A percentile compares a stretch with the other conserved stretches of the same genome.
Evolutionary conservation across 352 stramenopile species (phyloP).

Genomic region (Thalassiosira ordinaria): DNA sequence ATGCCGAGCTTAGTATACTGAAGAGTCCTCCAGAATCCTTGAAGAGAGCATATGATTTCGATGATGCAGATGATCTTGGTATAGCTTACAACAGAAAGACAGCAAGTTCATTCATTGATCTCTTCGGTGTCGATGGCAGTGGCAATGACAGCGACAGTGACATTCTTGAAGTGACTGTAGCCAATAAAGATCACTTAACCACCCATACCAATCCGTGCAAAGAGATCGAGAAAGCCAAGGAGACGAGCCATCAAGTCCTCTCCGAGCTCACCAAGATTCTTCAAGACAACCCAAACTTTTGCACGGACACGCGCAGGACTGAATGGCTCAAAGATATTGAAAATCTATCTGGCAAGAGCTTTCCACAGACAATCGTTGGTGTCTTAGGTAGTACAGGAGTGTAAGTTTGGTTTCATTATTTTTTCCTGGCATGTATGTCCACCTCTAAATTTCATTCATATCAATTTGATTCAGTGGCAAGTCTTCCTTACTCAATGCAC

Average conservation of each 20-base stretch:
- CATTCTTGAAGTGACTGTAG: background rate
- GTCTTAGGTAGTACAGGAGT: constrained; percentile 56
- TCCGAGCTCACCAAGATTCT: constrained; percentile 33
- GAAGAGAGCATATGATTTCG: too few relatives aligned
- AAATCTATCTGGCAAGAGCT: background rate
- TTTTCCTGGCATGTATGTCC: too few relatives aligned
- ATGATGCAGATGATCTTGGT: too few relatives aligned
- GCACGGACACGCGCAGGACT: constrained; percentile 20
- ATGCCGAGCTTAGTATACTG: too few relatives aligned
- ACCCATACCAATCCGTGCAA: background rate
- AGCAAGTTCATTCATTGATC: too few relatives aligned
- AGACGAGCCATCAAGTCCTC: constrained; percentile 26
- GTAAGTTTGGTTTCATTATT: constrained; percentile 16
- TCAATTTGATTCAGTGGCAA: constrained; percentile 31
- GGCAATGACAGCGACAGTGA: too few relatives aligned
- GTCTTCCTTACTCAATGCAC: constrained; percentile 47
- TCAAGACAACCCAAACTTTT: constrained; percentile 41
- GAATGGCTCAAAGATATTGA: constrained; percentile 49
- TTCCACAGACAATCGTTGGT: constrained; percentile 45
- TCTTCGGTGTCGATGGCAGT: too few relatives aligned
- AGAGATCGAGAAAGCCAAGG: background rate
- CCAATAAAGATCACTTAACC: background rate
- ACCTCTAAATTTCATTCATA: background rate
- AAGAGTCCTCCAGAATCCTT: too few relatives aligned
- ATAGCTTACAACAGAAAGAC: too few relatives aligned